phyloP scores from a whole-genome alignment of 768 basidiomycete species.

The Auriscalpium vulgare region DNA sequence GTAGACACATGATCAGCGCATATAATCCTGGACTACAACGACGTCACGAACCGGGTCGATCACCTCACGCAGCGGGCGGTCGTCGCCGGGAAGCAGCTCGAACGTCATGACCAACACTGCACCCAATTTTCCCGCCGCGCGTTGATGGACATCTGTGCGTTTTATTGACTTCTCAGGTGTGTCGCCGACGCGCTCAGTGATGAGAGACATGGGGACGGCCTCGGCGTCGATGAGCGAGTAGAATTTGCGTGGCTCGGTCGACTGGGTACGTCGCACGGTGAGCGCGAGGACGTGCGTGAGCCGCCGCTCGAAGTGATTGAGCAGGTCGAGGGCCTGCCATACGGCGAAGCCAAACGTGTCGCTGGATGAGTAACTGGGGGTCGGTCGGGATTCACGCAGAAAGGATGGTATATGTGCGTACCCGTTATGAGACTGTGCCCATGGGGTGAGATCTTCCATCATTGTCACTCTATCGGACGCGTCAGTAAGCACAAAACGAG shows the following conservation, averaged over 20 bases:
- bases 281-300: neutral
- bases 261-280: neutral
- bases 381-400: too few species aligned
- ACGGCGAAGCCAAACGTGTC: neutral
- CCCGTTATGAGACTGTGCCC: too few species aligned
- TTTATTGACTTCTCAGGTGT: neutral
- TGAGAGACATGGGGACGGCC: neutral
- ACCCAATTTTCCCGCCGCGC: neutral
- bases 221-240: neutral
- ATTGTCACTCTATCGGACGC: too few species aligned
- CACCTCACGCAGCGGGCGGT: neutral
- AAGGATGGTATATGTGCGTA: too few species aligned
- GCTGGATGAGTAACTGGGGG: neutral
- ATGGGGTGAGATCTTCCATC: too few species aligned
- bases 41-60: neutral
- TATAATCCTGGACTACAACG: too few species aligned
- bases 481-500: too few species aligned
- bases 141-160: too few species aligned
- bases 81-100: neutral
- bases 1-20: too few species aligned
- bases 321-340: neutral
- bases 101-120: neutral
- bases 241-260: neutral
- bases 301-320: neutral
- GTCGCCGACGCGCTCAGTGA: neutral